Percentiles rank a stretch among this genome's conserved stretches.
phyloP scores from a whole-genome alignment of 2,329 filamentous ascomycete genomes.

The Grosmannia huntii region DNA sequence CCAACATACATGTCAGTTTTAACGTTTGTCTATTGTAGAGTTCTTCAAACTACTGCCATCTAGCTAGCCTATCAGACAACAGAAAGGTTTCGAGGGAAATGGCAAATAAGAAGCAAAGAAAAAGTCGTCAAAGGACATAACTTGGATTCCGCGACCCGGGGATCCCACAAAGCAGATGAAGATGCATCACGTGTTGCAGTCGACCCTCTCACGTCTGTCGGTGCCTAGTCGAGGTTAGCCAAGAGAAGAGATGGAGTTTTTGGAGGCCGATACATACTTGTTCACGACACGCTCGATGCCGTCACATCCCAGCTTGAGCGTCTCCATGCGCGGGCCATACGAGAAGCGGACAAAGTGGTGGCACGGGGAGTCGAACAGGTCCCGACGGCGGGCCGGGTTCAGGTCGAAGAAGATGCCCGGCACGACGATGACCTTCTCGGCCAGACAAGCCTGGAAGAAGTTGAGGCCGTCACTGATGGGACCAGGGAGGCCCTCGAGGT shows the following conservation, averaged over 20 bases:
- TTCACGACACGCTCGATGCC: constrained; percentile 72
- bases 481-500: constrained; percentile 56
- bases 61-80: neutral
- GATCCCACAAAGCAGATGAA: neutral
- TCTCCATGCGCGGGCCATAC: constrained; percentile 73
- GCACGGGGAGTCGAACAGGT: constrained; percentile 88
- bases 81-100: neutral
- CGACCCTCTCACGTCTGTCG: neutral
- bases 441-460: constrained; percentile 89
- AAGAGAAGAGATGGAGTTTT: neutral
- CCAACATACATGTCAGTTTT: neutral
- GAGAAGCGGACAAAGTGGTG: constrained; percentile 82
- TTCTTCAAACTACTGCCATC: neutral
- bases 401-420: constrained; percentile 97
- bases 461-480: constrained; percentile 85
- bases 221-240: neutral
- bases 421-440: constrained; percentile 92
- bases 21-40: neutral
- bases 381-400: constrained; percentile 78
- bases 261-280: constrained; percentile 37
- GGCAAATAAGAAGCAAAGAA: neutral
- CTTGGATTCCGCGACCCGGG: neutral
- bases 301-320: constrained; percentile 65
- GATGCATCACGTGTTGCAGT: neutral
- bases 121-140: neutral